phyloP scores from a whole-genome alignment of 2,329 filamentous ascomycete species.

The Ophiosphaerella herpotricha region DNA sequence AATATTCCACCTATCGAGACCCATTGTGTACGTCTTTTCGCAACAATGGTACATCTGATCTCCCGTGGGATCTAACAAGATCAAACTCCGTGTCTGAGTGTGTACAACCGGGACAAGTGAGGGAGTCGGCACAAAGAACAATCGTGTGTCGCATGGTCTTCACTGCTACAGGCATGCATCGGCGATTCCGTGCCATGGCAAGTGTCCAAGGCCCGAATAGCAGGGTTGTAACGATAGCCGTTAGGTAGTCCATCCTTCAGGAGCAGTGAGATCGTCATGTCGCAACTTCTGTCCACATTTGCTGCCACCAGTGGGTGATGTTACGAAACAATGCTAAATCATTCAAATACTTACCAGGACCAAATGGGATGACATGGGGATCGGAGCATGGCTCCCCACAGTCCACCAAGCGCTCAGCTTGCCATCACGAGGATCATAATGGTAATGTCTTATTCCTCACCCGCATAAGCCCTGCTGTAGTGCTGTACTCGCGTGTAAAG shows the following conservation, averaged over 20 bases:
- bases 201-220: background rate
- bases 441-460: conserved; percentile 13
- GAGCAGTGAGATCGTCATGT: conserved; percentile 1
- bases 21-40: background rate
- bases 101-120: background rate
- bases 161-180: background rate
- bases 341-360: background rate
- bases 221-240: background rate
- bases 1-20: conserved; percentile 9
- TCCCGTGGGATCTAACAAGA: too few species aligned
- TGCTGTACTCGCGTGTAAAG: conserved; percentile 3
- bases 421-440: conserved; percentile 12
- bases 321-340: background rate
- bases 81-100: background rate
- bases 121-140: too few species aligned
- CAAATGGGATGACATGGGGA: conserved; percentile 6
- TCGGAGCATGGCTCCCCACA: conserved; percentile 5
- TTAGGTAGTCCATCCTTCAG: background rate
- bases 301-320: background rate
- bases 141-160: conserved; percentile 1
- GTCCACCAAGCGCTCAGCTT: conserved; percentile 11
- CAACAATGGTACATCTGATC: background rate
- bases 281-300: background rate
- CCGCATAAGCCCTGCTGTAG: conserved; percentile 11
- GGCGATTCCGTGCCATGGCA: background rate